phyloP scores from a whole-genome alignment of 2,329 filamentous ascomycete species.

The Phoma sp. region DNA sequence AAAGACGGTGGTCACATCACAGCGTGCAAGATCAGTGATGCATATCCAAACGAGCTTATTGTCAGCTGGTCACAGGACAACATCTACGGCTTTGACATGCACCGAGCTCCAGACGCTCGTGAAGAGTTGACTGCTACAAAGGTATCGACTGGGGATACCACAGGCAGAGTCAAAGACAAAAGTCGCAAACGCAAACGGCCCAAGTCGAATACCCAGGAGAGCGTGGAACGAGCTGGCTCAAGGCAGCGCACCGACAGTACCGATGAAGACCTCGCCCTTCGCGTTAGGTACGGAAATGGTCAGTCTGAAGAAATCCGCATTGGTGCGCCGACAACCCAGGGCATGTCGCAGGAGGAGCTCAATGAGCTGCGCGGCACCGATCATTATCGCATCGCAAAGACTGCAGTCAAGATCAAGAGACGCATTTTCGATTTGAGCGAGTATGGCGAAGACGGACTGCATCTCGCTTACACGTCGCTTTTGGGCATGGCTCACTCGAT shows the following conservation, averaged over 20 bases:
- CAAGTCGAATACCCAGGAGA: constrained; percentile 50
- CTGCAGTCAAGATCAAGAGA: constrained; percentile 60
- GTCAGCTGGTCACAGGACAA: constrained; percentile 72
- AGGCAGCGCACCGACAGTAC: constrained; percentile 56
- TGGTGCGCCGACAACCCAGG: constrained; percentile 37
- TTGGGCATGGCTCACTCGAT: constrained; percentile 50
- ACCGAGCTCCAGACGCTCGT: constrained; percentile 62
- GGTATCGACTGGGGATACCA: constrained; percentile 19
- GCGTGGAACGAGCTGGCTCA: constrained; percentile 52
- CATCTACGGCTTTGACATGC: constrained; percentile 70
- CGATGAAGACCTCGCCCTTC: constrained; percentile 57
- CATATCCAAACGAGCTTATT: constrained; percentile 70
- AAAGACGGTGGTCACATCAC: constrained; percentile 69
- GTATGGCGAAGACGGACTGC: constrained; percentile 43
- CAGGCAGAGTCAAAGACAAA: constrained; percentile 36
- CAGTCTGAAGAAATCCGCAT: constrained; percentile 65
- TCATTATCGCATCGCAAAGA: constrained; percentile 62
- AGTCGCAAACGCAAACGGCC: constrained; percentile 63
- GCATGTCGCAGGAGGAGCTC: constrained; percentile 48
- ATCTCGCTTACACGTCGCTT: constrained; percentile 50
- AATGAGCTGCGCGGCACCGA: constrained; percentile 60
- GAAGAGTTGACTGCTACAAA: constrained; percentile 44
- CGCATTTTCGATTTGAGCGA: constrained; percentile 60
- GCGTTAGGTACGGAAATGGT: constrained; percentile 65
- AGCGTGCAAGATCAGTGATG: constrained; percentile 73